A percentile compares a stretch with the other conserved stretches of the same genome.
Conservation (phyloP, 129 eudicot species). For the Flaveria ramosissima region DNA sequence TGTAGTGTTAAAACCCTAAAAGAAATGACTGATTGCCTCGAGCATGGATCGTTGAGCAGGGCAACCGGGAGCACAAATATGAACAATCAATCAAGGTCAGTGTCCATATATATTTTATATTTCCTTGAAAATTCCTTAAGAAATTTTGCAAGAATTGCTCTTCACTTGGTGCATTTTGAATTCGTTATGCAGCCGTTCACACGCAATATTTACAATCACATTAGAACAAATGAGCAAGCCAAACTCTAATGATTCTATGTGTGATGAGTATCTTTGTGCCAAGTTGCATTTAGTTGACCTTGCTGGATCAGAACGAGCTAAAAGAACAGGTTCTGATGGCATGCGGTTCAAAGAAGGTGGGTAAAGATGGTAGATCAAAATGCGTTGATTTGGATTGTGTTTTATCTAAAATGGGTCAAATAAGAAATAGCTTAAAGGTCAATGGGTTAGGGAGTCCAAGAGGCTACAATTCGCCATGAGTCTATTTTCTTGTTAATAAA, state of each 20-base stretch:
- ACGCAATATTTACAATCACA: slow-evolving; percentile 97
- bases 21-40: slow-evolving; percentile 96
- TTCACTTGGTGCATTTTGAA: slow-evolving; percentile 1
- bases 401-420: not conserved
- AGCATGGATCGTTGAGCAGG: slow-evolving; percentile 93
- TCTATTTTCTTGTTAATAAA: not conserved
- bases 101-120: not conserved
- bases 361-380: slow-evolving; percentile 13
- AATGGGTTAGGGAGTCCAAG: not conserved
- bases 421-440: not conserved
- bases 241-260: slow-evolving; percentile 58
- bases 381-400: not conserved
- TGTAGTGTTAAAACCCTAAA: slow-evolving; percentile 76
- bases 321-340: slow-evolving; percentile 98
- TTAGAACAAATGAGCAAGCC: slow-evolving; percentile 89
- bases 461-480: not conserved
- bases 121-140: not conserved
- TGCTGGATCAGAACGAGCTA: slow-evolving; percentile 99
- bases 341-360: slow-evolving; percentile 98
- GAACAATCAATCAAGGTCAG: slow-evolving; percentile 97
- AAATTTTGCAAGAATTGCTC: slow-evolving; percentile 3
- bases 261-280: slow-evolving; percentile 95
- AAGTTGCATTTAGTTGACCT: slow-evolving; percentile 98
- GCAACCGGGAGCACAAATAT: slow-evolving; percentile 99
- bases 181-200: slow-evolving; percentile 77